Conservation (phyloP, 2,329 filamentous ascomycete genomes). For the Elsinoe batatas region DNA sequence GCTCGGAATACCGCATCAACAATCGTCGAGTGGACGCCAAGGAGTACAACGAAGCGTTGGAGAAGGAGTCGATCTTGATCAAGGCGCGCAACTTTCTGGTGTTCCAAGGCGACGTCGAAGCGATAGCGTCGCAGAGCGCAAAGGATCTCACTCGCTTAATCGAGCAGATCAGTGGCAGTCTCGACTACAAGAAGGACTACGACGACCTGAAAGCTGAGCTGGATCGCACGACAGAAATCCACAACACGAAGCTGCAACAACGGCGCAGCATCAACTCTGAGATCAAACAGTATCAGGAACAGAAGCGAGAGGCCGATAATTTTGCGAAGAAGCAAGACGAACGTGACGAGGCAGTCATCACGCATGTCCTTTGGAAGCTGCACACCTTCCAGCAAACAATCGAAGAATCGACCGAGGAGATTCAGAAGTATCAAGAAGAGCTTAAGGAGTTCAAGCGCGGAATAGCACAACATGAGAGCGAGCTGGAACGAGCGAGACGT, state of each 20-base stretch:
- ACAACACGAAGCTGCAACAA: constrained; percentile 77
- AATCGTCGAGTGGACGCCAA: constrained; percentile 78
- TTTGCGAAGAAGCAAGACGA: constrained; percentile 87
- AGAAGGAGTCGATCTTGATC: constrained; percentile 92
- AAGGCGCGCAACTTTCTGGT: constrained; percentile 97
- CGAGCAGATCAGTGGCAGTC: constrained; percentile 92
- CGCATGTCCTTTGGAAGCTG: constrained; percentile 91
- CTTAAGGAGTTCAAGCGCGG: constrained; percentile 85
- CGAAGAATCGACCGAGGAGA: constrained; percentile 80
- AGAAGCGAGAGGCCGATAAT: constrained; percentile 89
- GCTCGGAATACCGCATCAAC: constrained; percentile 96
- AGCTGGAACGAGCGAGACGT: constrained; percentile 69
- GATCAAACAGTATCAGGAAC: constrained; percentile 94
- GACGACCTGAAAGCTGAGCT: constrained; percentile 79
- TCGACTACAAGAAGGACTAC: constrained; percentile 91
- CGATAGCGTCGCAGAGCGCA: constrained; percentile 88
- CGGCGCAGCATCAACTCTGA: constrained; percentile 93
- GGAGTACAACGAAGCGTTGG: constrained; percentile 86
- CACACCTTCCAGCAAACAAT: constrained; percentile 92
- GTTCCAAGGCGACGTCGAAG: constrained; percentile 96
- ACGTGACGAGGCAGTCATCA: constrained; percentile 81
- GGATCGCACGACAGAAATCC: constrained; percentile 79
- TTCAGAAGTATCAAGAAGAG: constrained; percentile 88
- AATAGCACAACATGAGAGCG: constrained; percentile 72
- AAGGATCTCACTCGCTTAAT: constrained; percentile 89